Evolutionary conservation across 257 asterid genomes (phyloP).

Genomic region (Solanum etuberosum): DNA sequence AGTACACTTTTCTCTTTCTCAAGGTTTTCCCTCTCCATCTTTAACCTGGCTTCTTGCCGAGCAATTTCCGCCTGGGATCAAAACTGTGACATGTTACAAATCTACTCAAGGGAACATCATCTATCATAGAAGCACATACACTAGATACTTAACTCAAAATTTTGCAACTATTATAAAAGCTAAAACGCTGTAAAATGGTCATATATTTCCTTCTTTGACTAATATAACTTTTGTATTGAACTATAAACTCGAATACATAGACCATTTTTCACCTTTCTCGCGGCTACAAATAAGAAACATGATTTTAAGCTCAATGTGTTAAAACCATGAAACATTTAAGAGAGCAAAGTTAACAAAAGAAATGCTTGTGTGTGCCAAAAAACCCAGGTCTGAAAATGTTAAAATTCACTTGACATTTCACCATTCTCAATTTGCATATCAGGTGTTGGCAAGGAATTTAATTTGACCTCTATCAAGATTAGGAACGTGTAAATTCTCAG

Average conservation of each 20-base stretch:
- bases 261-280: not conserved
- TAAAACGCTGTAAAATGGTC: not conserved
- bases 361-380: not conserved
- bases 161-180: not conserved
- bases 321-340: not conserved
- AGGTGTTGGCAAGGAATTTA: not conserved
- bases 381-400: not conserved
- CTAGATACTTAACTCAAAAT: not conserved
- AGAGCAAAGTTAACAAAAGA: not conserved
- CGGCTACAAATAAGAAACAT: not conserved
- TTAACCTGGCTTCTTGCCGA: slow-evolving; percentile 89
- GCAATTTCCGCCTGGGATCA: slow-evolving; percentile 77
- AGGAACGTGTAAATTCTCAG: not conserved
- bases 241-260: not conserved
- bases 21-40: slow-evolving; percentile 87
- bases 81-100: not conserved
- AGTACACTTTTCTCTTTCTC: slow-evolving; percentile 96
- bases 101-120: not conserved
- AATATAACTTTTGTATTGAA: not conserved
- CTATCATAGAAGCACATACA: not conserved
- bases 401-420: not conserved
- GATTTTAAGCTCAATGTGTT: not conserved
- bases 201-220: not conserved
- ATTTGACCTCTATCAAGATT: not conserved
- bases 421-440: not conserved